phyloP scores from a whole-genome alignment of 139 green algal species.

The Zygnema cylindricum region DNA sequence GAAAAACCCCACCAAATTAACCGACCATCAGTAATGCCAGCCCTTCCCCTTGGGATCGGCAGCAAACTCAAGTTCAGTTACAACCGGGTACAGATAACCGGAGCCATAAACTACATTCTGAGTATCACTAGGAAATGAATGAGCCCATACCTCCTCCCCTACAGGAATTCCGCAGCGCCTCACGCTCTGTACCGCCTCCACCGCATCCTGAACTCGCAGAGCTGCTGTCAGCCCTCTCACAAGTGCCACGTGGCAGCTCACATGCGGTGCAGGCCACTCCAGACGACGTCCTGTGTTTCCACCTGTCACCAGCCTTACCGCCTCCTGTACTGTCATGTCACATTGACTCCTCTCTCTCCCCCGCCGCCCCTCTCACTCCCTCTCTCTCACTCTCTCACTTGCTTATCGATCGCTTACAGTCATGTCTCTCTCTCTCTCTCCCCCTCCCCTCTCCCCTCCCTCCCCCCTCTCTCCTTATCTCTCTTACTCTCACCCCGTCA shows the following conservation, averaged over 20 bases:
- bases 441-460: neutral
- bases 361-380: neutral
- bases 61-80: too few relatives aligned
- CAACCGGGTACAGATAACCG: too few relatives aligned
- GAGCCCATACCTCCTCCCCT: slow-evolving; percentile 32
- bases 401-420: neutral
- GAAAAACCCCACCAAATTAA: too few relatives aligned
- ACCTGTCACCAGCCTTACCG: neutral
- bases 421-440: neutral
- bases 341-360: neutral
- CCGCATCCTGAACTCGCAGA: slow-evolving; percentile 77
- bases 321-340: slow-evolving; percentile 4
- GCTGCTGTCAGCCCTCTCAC: slow-evolving; percentile 76
- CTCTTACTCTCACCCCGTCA: too few relatives aligned
- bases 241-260: slow-evolving; percentile 69
- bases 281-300: neutral
- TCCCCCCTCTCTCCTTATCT: too few relatives aligned
- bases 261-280: slow-evolving; percentile 65
- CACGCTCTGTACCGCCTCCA: slow-evolving; percentile 71
- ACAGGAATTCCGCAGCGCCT: slow-evolving; percentile 71
- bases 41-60: too few relatives aligned
- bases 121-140: too few relatives aligned
- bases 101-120: too few relatives aligned
- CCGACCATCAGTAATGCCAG: too few relatives aligned
- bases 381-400: neutral